Base-by-base conservation (phyloP, 2,329 filamentous ascomycete species). In the Scytalidium sp. region DNA sequence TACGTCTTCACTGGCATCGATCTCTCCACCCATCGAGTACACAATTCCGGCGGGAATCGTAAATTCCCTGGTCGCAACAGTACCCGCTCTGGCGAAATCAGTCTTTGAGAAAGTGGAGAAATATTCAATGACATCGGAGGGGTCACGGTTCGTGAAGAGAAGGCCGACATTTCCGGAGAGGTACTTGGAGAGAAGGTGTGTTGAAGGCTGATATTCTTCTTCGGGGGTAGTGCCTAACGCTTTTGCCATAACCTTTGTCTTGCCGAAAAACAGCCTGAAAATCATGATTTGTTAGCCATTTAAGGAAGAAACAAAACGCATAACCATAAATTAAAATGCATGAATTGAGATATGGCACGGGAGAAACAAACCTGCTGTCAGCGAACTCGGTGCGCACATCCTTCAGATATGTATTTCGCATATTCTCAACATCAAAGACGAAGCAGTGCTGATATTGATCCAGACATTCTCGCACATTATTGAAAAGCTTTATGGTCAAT, bases 221-320 rank as follows among this genome's bases (percentile, higher is more conserved):
- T 88, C 87, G 59, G 84, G 79, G 47, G 78, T 85, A 57, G 81
- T 81, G 66, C 94, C 94, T 21, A 99, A 87, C 50, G 94, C 92
- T 73, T 94, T 93, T 62, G 89, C 85, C 91, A 97, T 97, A 70
- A 99, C 92, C 75, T 97, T 97, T 52, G 93, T 97, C 78, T 97
- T 99, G 74, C 93, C 94, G 73, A 97, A 97, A 83, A 97, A 97
- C 68, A 99, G 77, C 62, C 92, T 94, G 62, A 43, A 36, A 39
- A 44, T 58, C 49, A 29, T 40, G 43, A 46, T 27, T 41, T 29
- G 27, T 47, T 27, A 20, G 22, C 11, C 13, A 29, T 3, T 23
- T 49, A 21, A 25, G 29, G n/a, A 7, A 36, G 7, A 15, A 10
- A 19, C 13, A 3, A 49, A 29, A 15, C 20, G 11, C 19, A 42